Percentiles rank a stretch among this genome's conserved stretches.
These are phyloP conservation scores for Heimioporus sp. DNA, from an alignment of 768 basidiomycete species.

Conservation along the genomic window DNA sequence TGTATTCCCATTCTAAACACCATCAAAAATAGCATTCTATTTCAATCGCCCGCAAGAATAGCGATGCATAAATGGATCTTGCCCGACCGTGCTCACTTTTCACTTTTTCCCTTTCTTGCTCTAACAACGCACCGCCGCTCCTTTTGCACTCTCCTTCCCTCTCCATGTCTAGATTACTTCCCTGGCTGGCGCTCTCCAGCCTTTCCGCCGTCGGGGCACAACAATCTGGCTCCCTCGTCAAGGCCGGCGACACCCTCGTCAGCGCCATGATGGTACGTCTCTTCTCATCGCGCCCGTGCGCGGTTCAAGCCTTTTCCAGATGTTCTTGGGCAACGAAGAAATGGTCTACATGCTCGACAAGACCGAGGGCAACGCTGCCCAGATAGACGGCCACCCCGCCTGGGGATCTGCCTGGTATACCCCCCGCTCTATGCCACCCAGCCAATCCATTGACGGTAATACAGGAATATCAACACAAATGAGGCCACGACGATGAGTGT, in stretches of 20 bases:
- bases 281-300: not conserved
- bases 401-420: slow-evolving; percentile 66
- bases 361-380: slow-evolving; percentile 68
- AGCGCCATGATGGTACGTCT: slow-evolving; percentile 51
- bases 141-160: not conserved
- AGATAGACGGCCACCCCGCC: slow-evolving; percentile 67
- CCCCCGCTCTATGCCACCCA: not conserved
- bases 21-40: too few relatives aligned
- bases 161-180: slow-evolving; percentile 3
- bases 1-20: too few relatives aligned
- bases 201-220: slow-evolving; percentile 11
- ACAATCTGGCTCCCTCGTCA: slow-evolving; percentile 13
- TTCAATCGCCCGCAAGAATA: too few relatives aligned
- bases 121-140: slow-evolving; percentile 1
- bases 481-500: slow-evolving; percentile 35
- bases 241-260: slow-evolving; percentile 37
- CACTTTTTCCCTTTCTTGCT: too few relatives aligned
- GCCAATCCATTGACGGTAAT: not conserved
- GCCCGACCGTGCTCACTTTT: too few relatives aligned
- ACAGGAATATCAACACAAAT: slow-evolving; percentile 20
- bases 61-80: too few relatives aligned
- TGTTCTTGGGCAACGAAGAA: slow-evolving; percentile 76
- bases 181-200: slow-evolving; percentile 8
- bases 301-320: slow-evolving; percentile 34
- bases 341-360: slow-evolving; percentile 92